phyloP scores from a whole-genome alignment of 2,329 filamentous ascomycete genomes.

The Pseudogymnoascus sp. region DNA sequence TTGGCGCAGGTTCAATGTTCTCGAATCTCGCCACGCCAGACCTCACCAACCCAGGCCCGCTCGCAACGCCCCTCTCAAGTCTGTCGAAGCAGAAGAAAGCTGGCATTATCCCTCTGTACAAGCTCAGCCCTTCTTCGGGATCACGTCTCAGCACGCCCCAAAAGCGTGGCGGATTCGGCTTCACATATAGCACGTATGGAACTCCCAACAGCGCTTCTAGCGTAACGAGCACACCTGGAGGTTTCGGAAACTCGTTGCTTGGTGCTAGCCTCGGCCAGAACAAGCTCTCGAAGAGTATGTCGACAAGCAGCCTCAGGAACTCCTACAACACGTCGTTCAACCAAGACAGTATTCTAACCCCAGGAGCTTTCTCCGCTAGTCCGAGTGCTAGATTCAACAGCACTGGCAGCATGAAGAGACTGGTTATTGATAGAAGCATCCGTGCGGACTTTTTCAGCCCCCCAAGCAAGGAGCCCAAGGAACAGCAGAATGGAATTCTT shows the following conservation, averaged over 20 bases:
- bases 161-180: slow-evolving; percentile 80
- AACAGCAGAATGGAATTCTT: slow-evolving; percentile 35
- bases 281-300: slow-evolving; percentile 78
- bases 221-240: slow-evolving; percentile 60
- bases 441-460: slow-evolving; percentile 64
- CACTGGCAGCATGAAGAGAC: slow-evolving; percentile 72
- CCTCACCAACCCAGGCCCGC: slow-evolving; percentile 69
- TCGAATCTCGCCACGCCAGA: slow-evolving; percentile 59
- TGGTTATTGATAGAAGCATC: slow-evolving; percentile 85
- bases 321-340: slow-evolving; percentile 74
- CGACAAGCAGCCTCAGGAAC: slow-evolving; percentile 76
- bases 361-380: slow-evolving; percentile 74
- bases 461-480: slow-evolving; percentile 49
- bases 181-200: slow-evolving; percentile 87
- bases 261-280: slow-evolving; percentile 52
- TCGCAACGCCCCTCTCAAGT: slow-evolving; percentile 81
- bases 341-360: slow-evolving; percentile 79
- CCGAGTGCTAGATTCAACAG: slow-evolving; percentile 57
- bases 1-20: slow-evolving; percentile 83
- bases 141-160: slow-evolving; percentile 77
- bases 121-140: slow-evolving; percentile 73
- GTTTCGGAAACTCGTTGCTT: slow-evolving; percentile 58
- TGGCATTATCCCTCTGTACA: slow-evolving; percentile 78
- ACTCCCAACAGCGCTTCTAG: slow-evolving; percentile 67
- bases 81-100: slow-evolving; percentile 67